These are phyloP conservation scores for Vigna mungo DNA, from an alignment of 306 rosid genomes.

Conservation along the genomic window DNA sequence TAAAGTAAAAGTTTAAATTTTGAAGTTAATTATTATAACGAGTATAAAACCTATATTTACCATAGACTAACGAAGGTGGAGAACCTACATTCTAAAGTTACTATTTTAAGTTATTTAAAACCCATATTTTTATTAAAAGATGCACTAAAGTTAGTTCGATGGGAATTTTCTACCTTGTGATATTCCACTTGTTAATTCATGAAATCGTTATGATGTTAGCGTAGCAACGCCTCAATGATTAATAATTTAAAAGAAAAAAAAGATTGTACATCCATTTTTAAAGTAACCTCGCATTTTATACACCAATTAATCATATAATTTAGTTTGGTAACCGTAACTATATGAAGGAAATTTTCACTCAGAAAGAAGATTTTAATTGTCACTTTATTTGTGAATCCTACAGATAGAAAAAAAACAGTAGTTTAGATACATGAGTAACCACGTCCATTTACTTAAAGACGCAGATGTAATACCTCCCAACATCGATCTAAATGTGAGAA, in stretches of 20 bases:
- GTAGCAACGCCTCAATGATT: background rate
- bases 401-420: background rate
- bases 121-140: too few species aligned
- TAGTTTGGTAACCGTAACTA: background rate
- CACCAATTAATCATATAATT: too few species aligned
- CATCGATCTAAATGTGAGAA: background rate
- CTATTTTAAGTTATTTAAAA: too few species aligned
- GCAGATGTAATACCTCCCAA: background rate
- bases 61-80: too few species aligned
- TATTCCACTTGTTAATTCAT: background rate
- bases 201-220: too few species aligned
- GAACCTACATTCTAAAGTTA: background rate
- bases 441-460: background rate
- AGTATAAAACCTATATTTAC: too few species aligned
- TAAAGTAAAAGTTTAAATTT: too few species aligned
- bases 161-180: background rate
- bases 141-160: background rate
- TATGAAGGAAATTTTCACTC: slow-evolving; percentile 3
- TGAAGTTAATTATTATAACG: too few species aligned
- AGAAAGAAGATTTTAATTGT: background rate
- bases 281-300: too few species aligned
- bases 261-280: too few species aligned
- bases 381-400: background rate
- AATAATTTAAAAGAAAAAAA: too few species aligned
- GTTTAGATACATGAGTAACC: background rate